Percentiles rank a stretch among this genome's conserved stretches.
Conservation (phyloP, 768 basidiomycete genomes). For the Mycena crocata region DNA sequence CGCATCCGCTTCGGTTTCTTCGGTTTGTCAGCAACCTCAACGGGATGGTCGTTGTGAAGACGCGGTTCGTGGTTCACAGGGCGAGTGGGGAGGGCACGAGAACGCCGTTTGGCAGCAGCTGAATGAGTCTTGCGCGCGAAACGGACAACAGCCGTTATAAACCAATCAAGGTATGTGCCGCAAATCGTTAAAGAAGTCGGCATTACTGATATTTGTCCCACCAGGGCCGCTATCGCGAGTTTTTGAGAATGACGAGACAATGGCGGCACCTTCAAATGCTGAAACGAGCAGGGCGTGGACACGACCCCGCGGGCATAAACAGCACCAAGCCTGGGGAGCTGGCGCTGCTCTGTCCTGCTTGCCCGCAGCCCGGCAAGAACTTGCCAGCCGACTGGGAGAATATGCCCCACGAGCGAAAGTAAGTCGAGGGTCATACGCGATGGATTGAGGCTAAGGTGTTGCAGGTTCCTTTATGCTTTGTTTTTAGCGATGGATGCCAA, state of each 20-base stretch:
- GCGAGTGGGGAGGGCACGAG: background rate
- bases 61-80: no score
- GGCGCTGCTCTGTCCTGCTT: constrained; percentile 43
- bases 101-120: background rate
- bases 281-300: constrained; percentile 27
- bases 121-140: background rate
- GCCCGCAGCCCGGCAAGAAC: constrained; percentile 41
- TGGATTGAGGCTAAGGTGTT: no score
- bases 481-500: constrained; percentile 43
- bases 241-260: constrained; percentile 26
- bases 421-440: background rate
- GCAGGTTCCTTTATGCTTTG: background rate
- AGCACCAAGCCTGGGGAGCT: constrained; percentile 27
- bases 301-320: constrained; percentile 6
- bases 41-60: no score
- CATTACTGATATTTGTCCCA: background rate
- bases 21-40: no score
- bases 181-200: background rate
- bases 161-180: background rate
- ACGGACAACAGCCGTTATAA: background rate
- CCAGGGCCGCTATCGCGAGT: constrained; percentile 36
- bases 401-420: constrained; percentile 9
- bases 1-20: no score
- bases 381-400: constrained; percentile 37
- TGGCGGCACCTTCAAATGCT: constrained; percentile 32